Evolutionary conservation across 148 eudicot genomes (phyloP).

Genomic region (Tetragonia tetragonoides): DNA sequence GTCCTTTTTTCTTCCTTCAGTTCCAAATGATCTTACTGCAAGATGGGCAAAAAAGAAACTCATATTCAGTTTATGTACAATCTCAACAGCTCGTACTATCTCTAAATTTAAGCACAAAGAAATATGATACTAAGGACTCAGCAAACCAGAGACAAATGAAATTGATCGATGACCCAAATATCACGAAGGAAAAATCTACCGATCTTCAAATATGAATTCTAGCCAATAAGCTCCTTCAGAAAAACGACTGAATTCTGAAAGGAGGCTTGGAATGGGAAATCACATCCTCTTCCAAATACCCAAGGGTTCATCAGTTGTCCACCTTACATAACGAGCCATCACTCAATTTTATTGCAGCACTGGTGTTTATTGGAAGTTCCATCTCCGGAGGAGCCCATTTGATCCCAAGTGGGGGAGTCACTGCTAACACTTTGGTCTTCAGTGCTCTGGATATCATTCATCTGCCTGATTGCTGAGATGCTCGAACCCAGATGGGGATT

Average conservation of each 20-base stretch:
- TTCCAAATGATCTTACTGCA: slow-evolving; percentile 86
- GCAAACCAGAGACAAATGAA: neutral
- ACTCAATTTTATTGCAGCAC: too few species aligned
- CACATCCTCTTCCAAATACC: too few species aligned
- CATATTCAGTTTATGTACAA: neutral
- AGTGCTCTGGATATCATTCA: too few species aligned
- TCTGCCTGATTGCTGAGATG: too few species aligned
- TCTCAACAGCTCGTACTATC: neutral
- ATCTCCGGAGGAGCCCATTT: too few species aligned
- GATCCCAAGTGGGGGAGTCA: too few species aligned
- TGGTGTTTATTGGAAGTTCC: too few species aligned
- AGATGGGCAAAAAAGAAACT: neutral
- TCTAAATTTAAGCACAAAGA: neutral
- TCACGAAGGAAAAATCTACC: neutral
- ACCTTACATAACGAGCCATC: too few species aligned
- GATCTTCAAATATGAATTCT: neutral
- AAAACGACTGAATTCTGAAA: neutral
- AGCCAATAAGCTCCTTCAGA: neutral
- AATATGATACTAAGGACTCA: neutral
- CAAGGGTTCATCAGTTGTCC: too few species aligned
- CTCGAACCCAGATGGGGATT: too few species aligned
- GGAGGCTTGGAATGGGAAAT: too few species aligned
- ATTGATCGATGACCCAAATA: neutral
- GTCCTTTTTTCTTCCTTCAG: slow-evolving; percentile 84
- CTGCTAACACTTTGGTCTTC: too few species aligned